Evolutionary conservation across 2,329 filamentous ascomycete species (phyloP).

Genomic region (Verticillium longisporum): DNA sequence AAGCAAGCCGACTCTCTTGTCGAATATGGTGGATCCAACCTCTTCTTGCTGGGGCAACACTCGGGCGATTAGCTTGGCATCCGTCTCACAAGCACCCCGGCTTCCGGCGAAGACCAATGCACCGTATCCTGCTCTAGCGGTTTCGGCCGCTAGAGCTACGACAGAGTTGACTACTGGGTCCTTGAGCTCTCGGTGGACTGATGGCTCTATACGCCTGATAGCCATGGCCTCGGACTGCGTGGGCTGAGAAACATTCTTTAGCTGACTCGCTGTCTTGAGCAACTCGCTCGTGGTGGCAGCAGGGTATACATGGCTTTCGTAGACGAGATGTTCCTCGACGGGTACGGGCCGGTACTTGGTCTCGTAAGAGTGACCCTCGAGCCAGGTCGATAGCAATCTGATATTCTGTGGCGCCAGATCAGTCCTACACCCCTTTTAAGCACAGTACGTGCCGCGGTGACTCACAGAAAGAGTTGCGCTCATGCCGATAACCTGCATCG

Average conservation of each 20-base stretch:
- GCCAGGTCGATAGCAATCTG: conserved; percentile 61
- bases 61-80: conserved; percentile 61
- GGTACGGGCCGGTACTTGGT: conserved; percentile 70
- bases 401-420: conserved; percentile 48
- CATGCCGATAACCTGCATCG: conserved; percentile 70
- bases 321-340: conserved; percentile 68
- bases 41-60: conserved; percentile 50
- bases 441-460: conserved; percentile 1
- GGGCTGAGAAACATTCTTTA: conserved; percentile 28
- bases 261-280: conserved; percentile 49
- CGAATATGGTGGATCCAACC: conserved; percentile 39
- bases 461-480: conserved; percentile 68
- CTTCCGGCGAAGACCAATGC: conserved; percentile 70
- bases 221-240: conserved; percentile 26
- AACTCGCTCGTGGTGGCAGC: conserved; percentile 49
- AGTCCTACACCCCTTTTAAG: neutral
- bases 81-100: conserved; percentile 58
- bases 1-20: conserved; percentile 56
- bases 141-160: conserved; percentile 62
- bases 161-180: conserved; percentile 64
- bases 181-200: conserved; percentile 52
- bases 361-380: conserved; percentile 63
- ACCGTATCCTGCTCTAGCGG: conserved; percentile 60
- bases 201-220: conserved; percentile 44
- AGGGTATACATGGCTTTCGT: conserved; percentile 61